phyloP scores from a whole-genome alignment of 2,329 filamentous ascomycete genomes.

The Pseudocercospora pini-densiflorae region DNA sequence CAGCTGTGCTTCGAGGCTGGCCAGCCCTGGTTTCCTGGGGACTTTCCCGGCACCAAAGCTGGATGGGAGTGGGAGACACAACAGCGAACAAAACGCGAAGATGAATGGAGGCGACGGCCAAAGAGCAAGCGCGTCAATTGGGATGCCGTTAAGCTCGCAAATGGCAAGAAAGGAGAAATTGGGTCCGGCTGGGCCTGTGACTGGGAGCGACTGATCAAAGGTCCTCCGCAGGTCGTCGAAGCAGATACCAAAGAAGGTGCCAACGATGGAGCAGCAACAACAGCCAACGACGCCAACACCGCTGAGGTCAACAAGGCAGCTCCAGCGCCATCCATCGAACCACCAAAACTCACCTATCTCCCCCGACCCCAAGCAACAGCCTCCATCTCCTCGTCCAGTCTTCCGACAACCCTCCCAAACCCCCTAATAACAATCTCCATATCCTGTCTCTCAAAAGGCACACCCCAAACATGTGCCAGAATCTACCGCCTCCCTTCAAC shows the following conservation, averaged over 20 bases:
- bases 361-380: not conserved
- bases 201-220: constrained; percentile 70
- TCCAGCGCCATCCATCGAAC: not conserved
- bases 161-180: constrained; percentile 77
- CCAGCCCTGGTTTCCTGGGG: constrained; percentile 82
- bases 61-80: constrained; percentile 78
- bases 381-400: not conserved
- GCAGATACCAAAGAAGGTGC: not conserved
- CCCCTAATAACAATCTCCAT: constrained; percentile 67
- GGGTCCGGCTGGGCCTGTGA: constrained; percentile 84
- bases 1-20: constrained; percentile 83
- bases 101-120: constrained; percentile 75
- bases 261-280: not conserved
- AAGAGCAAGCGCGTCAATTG: constrained; percentile 82
- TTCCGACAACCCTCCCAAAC: constrained; percentile 35
- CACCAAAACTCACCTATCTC: constrained; percentile 12
- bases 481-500: constrained; percentile 80
- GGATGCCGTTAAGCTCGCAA: constrained; percentile 73
- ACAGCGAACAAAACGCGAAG: constrained; percentile 63
- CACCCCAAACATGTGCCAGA: constrained; percentile 72
- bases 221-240: constrained; percentile 1
- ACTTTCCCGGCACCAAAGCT: constrained; percentile 78
- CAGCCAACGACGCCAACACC: not conserved
- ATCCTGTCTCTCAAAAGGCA: constrained; percentile 70
- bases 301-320: not conserved